Evolutionary conservation across 441 rosid species (phyloP).

Genomic region (Pelargonium myrrhifolium): DNA sequence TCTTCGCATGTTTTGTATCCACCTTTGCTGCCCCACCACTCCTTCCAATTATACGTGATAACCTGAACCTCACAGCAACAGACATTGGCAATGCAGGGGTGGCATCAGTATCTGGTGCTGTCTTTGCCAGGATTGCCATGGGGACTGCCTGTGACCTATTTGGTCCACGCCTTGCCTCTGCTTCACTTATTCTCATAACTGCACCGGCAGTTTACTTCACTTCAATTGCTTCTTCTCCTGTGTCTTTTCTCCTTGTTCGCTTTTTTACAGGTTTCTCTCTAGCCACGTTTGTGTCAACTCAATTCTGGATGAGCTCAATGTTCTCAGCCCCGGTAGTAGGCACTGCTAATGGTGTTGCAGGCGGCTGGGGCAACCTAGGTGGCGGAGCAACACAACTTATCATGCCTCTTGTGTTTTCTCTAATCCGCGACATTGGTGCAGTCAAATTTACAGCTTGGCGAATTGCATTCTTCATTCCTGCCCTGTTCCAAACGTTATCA

Average conservation of each 20-base stretch:
- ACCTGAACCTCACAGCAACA: slow-evolving; percentile 62
- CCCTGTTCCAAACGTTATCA: slow-evolving; percentile 44
- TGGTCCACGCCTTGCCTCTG: slow-evolving; percentile 78
- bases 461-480: slow-evolving; percentile 63
- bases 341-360: slow-evolving; percentile 56
- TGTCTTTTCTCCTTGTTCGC: slow-evolving; percentile 53
- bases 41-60: slow-evolving; percentile 62
- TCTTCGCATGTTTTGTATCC: slow-evolving; percentile 75
- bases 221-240: slow-evolving; percentile 41
- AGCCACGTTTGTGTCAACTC: slow-evolving; percentile 70
- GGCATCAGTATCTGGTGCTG: slow-evolving; percentile 77
- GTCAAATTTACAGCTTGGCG: slow-evolving; percentile 55
- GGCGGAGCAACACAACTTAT: slow-evolving; percentile 66
- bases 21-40: slow-evolving; percentile 81
- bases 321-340: slow-evolving; percentile 51
- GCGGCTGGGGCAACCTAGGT: slow-evolving; percentile 68
- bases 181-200: slow-evolving; percentile 55
- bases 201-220: slow-evolving; percentile 70
- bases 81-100: slow-evolving; percentile 80
- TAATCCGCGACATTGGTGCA: slow-evolving; percentile 38
- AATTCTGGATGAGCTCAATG: slow-evolving; percentile 85
- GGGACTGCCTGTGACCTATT: slow-evolving; percentile 73
- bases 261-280: slow-evolving; percentile 71
- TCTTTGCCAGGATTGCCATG: slow-evolving; percentile 66
- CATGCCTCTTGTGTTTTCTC: slow-evolving; percentile 49